phyloP scores from a whole-genome alignment of 257 asterid species.

The Salvia rosmarinus region DNA sequence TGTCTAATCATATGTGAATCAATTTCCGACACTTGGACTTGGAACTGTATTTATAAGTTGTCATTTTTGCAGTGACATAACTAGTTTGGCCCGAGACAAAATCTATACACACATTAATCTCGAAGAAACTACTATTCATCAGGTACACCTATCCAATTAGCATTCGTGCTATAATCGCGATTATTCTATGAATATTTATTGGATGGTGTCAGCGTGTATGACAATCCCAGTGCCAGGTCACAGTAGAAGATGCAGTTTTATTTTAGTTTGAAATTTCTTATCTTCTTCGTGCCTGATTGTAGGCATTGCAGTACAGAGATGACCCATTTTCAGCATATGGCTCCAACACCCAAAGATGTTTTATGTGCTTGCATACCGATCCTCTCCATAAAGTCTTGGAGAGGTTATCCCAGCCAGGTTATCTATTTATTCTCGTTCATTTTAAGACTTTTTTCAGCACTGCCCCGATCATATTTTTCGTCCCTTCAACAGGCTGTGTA shows the following conservation, averaged over 20 bases:
- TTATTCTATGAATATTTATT: neutral
- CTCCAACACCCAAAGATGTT: conserved; percentile 71
- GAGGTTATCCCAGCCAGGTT: conserved; percentile 91
- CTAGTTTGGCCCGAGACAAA: conserved; percentile 91
- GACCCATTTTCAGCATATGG: conserved; percentile 68
- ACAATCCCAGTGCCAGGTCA: neutral
- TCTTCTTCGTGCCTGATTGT: conserved; percentile 10
- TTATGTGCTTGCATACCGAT: conserved; percentile 90
- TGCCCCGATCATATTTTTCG: neutral
- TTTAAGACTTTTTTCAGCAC: neutral
- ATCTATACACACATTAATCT: conserved; percentile 76
- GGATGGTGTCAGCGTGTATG: neutral
- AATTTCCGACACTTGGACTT: neutral
- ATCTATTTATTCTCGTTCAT: neutral
- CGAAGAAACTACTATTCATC: conserved; percentile 82
- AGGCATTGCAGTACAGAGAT: conserved; percentile 93
- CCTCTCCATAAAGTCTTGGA: conserved; percentile 81
- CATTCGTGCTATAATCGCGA: neutral
- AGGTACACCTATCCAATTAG: conserved; percentile 48
- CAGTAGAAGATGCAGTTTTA: neutral
- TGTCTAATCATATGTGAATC: conserved; percentile 5
- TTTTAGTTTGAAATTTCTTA: neutral
- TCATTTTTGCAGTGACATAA: conserved; percentile 77
- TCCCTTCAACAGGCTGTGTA: neutral
- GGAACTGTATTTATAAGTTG: conserved; percentile 20